These are phyloP conservation scores for Forsythia suspensa DNA, from an alignment of 257 asterid genomes.

Conservation along the genomic window DNA sequence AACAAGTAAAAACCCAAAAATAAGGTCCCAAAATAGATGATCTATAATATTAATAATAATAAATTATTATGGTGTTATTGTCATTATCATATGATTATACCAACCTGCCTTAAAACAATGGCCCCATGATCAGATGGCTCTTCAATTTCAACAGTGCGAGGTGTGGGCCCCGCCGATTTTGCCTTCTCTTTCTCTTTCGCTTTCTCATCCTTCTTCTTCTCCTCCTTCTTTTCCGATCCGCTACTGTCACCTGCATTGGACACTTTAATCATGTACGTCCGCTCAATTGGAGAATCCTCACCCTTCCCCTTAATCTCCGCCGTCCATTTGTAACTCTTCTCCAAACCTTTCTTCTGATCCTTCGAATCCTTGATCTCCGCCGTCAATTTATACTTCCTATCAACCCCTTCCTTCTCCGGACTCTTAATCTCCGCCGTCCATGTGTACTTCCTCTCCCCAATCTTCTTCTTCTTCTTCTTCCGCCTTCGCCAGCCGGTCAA, in stretches of 20 bases:
- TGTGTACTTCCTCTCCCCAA: constrained; percentile 74
- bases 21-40: neutral
- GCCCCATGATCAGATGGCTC: constrained; percentile 62
- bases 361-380: constrained; percentile 65
- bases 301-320: constrained; percentile 80
- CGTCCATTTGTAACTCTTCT: constrained; percentile 56
- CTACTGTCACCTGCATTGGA: constrained; percentile 34
- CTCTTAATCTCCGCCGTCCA: constrained; percentile 85
- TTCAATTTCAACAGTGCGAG: constrained; percentile 69
- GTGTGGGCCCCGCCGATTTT: constrained; percentile 21
- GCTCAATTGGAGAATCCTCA: constrained; percentile 41
- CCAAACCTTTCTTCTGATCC: constrained; percentile 46
- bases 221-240: constrained; percentile 23
- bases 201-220: constrained; percentile 23
- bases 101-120: constrained; percentile 74
- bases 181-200: constrained; percentile 41
- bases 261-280: constrained; percentile 59
- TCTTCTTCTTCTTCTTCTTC: constrained; percentile 38
- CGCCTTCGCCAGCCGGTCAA: constrained; percentile 41
- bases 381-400: constrained; percentile 72
- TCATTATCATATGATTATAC: neutral
- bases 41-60: neutral
- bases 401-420: constrained; percentile 49
- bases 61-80: neutral
- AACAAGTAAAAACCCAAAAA: neutral